Evolutionary conservation across 805 yeast species (phyloP), one percentile per base, ranked within the genome.

Genomic region (Pichia manshurica): DNA sequence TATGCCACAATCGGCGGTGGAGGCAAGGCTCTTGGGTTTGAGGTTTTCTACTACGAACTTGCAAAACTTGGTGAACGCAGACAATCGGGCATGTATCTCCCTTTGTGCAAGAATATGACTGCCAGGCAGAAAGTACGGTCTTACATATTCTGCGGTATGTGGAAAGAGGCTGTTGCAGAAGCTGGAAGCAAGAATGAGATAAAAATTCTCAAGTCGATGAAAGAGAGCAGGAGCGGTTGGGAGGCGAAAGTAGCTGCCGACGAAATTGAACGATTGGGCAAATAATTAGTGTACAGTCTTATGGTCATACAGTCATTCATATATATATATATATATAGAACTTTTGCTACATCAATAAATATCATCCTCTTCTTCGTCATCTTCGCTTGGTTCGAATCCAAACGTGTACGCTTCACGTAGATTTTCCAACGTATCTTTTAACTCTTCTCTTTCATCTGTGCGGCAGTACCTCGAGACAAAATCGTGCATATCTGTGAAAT

Each of bases 1-100:
- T 74, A 80, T 56, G 75, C 81, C 0, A 69, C 66, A 3, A 59
- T 64, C 1, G 71, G 68, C 39, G 82, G 78, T 51, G 78, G 93
- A 0, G 32, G 38, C 4, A 36, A 42, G n/a, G 84, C 87, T 0
- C 84, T 88, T 37, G 89, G 91, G 0, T 82, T 82, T 50, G 73
- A 72, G 50, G 81, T 84, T 0, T 81, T 88, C 53, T 84, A 71
- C 47, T 68, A 73, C 15, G 75, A 77, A 34, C 73, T 82, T 34
- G 56, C 75, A 36, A 71, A 70, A 46, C 69, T 74, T 4, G 85
- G 81, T 0, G 82, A 82, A 29, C 65, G 71, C 34, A 67, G 77
- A 20, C 81, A 81, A 42, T 87, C 91, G 1, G 72, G 81, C 0
- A 58, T 66, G 17, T 87, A 82, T 56, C 74, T 88, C 17, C 66